Base-by-base conservation (phyloP, 192 early-diverging fungal species). In the Rhizoclosmatium globosum region DNA sequence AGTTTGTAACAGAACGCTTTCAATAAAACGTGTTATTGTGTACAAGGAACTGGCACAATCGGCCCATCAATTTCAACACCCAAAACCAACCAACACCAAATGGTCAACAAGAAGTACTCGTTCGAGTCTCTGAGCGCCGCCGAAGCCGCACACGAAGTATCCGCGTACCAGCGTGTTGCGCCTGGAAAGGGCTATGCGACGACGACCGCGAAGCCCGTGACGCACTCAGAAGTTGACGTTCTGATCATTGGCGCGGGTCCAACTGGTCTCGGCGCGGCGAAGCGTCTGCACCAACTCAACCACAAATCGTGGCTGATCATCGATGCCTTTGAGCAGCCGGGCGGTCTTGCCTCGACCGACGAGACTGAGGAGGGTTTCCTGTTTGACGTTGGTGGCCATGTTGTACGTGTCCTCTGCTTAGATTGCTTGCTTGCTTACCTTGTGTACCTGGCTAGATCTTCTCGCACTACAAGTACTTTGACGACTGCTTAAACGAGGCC, bases 381-480 rank as follows among this genome's bases (percentile, higher is more conserved):
- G 50, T 82, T 79, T 59, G 82, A 82, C 58, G 77, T 79, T 9
- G 82, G 82, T 65, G 82, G 82, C 58, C 82, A 82, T 56, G 82
- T 82, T 15, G 69, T 73, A 73, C 31, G 31, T 31, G 31, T 31
- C 31, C 31, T 31, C 31, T 47, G 76, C 46, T 21, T 53, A 9
- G 68, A 3, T 61, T 73, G 39, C 57, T 15, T 38, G 15, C 77
- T 43, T 69, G 7, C 19, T 21, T 67, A 19, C 3, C 31, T 15
- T 31, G 19, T 46, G 11, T 23, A 23, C 4, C 56, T 3, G 23
- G 31, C 17, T 45, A 79, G 69, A 82, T 82, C 72, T 82, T 82
- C 59, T 79, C 77, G 57, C 82, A 82, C 61, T 82, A 79, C 71
- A 67, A 74, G 72, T 79, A 82, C 77, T 82, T 82, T 71, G 82